A percentile compares a stretch with the other conserved stretches of the same genome.
These are phyloP conservation scores for Coemansia erecta DNA, from an alignment of 192 early-diverging fungal species.

Conservation along the genomic window DNA sequence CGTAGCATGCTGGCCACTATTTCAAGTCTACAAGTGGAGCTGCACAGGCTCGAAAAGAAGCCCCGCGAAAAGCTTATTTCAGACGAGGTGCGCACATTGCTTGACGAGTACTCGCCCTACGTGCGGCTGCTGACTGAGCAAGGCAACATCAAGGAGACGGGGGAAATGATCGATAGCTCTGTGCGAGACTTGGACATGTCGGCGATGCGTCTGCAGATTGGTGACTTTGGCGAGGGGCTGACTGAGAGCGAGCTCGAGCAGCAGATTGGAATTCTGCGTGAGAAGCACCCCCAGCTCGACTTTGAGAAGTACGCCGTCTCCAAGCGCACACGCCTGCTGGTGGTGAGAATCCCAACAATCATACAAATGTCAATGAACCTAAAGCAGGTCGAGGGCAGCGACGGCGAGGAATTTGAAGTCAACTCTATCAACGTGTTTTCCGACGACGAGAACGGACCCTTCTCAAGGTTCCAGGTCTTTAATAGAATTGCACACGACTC, in stretches of 20 bases:
- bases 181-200: conserved; percentile 43
- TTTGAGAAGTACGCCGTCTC: conserved; percentile 21
- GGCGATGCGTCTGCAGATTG: conserved; percentile 47
- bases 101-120: conserved; percentile 35
- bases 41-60: conserved; percentile 40
- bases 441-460: conserved; percentile 35
- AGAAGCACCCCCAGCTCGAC: conserved; percentile 28
- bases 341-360: conserved; percentile 44
- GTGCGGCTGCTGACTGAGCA: conserved; percentile 46
- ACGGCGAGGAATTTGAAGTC: conserved; percentile 26
- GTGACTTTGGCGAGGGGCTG: conserved; percentile 44
- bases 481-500: conserved; percentile 41
- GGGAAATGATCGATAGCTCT: conserved; percentile 26
- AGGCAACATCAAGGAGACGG: conserved; percentile 17
- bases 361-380: conserved; percentile 40
- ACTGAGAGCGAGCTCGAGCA: conserved; percentile 22
- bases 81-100: conserved; percentile 27
- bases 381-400: conserved; percentile 24
- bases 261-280: conserved; percentile 17
- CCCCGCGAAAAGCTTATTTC: conserved; percentile 47
- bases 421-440: conserved; percentile 29
- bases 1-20: conserved; percentile 38
- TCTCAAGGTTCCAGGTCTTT: conserved; percentile 42
- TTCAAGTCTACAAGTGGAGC: conserved; percentile 21
- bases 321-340: conserved; percentile 28